Evolutionary conservation across 2,329 filamentous ascomycete species (phyloP), one percentile per base, ranked within the genome.

Genomic region (Beauveria bassiana): DNA sequence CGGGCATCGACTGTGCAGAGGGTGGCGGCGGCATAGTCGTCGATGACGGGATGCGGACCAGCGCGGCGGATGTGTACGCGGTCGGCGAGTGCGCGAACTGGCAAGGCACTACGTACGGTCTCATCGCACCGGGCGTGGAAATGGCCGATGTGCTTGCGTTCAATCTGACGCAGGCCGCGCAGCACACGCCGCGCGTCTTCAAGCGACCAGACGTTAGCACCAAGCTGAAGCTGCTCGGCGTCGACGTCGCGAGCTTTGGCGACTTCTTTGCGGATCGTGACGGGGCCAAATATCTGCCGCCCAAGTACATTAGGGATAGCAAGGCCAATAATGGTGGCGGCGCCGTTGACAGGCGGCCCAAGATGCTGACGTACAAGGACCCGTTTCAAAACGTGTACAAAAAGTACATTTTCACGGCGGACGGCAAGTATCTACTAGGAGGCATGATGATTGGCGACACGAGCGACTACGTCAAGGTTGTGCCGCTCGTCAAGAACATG

Each of bases 361-460:
- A 96, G 74, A 87, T 91, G 0, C 77, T 96, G 47, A 93, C 89
- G 0, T 96, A 96, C 77, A 91, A 88, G 64, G 92, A 96, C 69
- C 92, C 92, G 0, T 96, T 96, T 70, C 83, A 86, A 61, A 87
- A 91, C 53, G 85, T 96, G 1, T 96, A 96, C 78, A 96, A 96
- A 74, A 96, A 96, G 71, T 96, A 95, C 72, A 77, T 96, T 12
- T 96, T 96, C 70, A 96, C 92, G 0, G 78, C 87, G 70, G 93
- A 96, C 70, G 92, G 92, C 28, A 96, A 96, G 72, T 93, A 93
- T 68, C 78, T 96, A 1, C 83, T 96, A 0, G 92, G 92, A n/a
- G 93, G 92, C 4, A 96, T 96, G 91, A 96, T 96, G 91, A 95
- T 96, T 64, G 93, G 92, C 45, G 92, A 96, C 69, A 96, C 91